Percentiles rank a stretch among this genome's conserved stretches.
These are phyloP conservation scores for Aspergillus fischeri DNA, from an alignment of 2,329 filamentous ascomycete species.

Conservation along the genomic window DNA sequence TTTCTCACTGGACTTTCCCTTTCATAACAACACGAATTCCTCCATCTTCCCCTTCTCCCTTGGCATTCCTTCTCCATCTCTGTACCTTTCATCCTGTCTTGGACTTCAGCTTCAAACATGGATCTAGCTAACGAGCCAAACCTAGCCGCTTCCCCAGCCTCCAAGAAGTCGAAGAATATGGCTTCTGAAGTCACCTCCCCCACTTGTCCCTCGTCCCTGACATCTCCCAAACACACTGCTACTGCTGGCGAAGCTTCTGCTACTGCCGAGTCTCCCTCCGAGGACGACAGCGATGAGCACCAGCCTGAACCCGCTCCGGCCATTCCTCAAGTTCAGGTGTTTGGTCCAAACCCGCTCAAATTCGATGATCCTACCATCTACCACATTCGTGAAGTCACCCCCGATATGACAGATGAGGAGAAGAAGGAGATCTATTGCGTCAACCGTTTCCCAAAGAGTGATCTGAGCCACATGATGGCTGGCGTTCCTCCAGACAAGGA, in stretches of 20 bases:
- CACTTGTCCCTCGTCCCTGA: constrained; percentile 39
- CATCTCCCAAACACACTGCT: constrained; percentile 39
- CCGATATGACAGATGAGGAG: constrained; percentile 78
- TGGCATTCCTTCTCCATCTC: background rate
- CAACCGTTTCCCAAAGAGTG: constrained; percentile 71
- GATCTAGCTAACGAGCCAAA: constrained; percentile 9
- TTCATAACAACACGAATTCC: constrained; percentile 10
- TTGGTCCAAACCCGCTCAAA: constrained; percentile 87
- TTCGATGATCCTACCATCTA: constrained; percentile 91
- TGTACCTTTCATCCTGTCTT: constrained; percentile 3
- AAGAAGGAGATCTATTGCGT: constrained; percentile 87
- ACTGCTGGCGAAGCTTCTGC: constrained; percentile 56
- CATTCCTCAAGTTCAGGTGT: constrained; percentile 73
- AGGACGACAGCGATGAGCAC: constrained; percentile 54
- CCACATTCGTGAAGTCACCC: constrained; percentile 73
- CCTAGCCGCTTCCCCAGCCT: constrained; percentile 33
- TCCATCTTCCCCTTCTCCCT: background rate
- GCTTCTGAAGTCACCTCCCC: constrained; percentile 36
- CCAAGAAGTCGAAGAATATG: constrained; percentile 37
- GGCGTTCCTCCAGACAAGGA: constrained; percentile 90
- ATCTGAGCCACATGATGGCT: constrained; percentile 79
- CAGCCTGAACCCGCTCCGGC: constrained; percentile 59
- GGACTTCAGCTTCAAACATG: background rate
- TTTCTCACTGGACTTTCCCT: constrained; percentile 7
- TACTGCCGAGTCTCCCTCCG: constrained; percentile 61